These are phyloP conservation scores for Stephanodiscus triporus DNA, from an alignment of 108 stramenopile species.

Conservation along the genomic window DNA sequence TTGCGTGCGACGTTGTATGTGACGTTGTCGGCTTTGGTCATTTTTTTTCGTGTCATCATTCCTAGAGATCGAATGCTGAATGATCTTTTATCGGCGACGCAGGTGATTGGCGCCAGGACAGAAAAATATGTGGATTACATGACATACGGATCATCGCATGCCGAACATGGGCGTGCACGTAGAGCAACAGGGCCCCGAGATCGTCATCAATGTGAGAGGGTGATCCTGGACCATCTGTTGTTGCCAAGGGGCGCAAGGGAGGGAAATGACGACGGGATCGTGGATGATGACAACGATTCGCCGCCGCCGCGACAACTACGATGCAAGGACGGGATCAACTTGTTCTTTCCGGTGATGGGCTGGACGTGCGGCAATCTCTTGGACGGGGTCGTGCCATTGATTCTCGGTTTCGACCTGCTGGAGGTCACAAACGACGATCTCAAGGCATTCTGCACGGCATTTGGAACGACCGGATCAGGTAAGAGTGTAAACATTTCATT, in stretches of 20 bases:
- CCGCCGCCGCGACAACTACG: background rate
- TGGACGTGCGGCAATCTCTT: constrained; percentile 75
- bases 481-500: background rate
- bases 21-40: background rate
- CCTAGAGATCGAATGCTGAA: background rate
- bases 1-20: too few species aligned
- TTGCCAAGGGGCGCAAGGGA: background rate
- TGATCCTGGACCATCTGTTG: constrained; percentile 35
- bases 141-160: constrained; percentile 79
- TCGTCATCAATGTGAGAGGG: constrained; percentile 58
- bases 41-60: background rate
- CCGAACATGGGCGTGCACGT: constrained; percentile 67
- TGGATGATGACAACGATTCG: too few species aligned
- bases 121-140: constrained; percentile 90
- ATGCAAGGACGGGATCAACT: constrained; percentile 40
- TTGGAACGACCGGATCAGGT: constrained; percentile 71
- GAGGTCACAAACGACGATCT: constrained; percentile 71
- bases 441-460: constrained; percentile 86
- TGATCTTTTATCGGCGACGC: background rate
- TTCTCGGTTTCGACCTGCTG: constrained; percentile 67
- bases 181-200: constrained; percentile 49
- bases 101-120: constrained; percentile 69
- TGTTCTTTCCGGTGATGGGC: constrained; percentile 74
- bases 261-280: background rate
- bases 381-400: constrained; percentile 73